Percentiles rank a stretch among this genome's conserved stretches.
phyloP scores from a whole-genome alignment of 805 yeast genomes.

The Candida succiphila region DNA sequence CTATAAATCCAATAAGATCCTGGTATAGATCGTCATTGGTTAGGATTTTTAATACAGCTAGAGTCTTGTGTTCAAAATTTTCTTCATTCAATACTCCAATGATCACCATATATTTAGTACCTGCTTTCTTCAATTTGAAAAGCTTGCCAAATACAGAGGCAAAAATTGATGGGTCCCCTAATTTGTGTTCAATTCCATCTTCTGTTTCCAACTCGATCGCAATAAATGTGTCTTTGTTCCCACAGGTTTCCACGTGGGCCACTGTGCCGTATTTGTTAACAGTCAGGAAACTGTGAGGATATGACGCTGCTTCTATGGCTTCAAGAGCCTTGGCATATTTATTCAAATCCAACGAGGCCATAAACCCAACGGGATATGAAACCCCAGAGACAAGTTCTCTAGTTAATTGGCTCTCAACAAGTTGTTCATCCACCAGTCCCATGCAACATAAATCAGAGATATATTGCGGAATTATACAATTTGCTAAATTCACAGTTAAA shows the following conservation, averaged over 20 bases:
- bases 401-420: conserved; percentile 39
- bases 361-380: conserved; percentile 40
- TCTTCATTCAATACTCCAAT: conserved; percentile 8
- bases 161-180: not conserved
- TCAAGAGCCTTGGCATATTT: conserved; percentile 30
- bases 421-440: conserved; percentile 31
- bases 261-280: conserved; percentile 38
- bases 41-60: conserved; percentile 6
- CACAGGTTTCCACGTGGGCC: conserved; percentile 38
- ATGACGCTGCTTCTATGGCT: conserved; percentile 32
- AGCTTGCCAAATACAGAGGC: not conserved
- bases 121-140: conserved; percentile 2
- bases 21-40: conserved; percentile 9
- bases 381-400: conserved; percentile 41
- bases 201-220: conserved; percentile 9
- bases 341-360: conserved; percentile 8
- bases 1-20: conserved; percentile 25
- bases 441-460: conserved; percentile 36
- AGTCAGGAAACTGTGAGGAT: conserved; percentile 37
- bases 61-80: conserved; percentile 3
- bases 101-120: conserved; percentile 19
- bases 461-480: conserved; percentile 42
- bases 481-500: conserved; percentile 33
- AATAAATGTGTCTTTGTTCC: conserved; percentile 40
- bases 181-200: not conserved